Evolutionary conservation across 2,329 filamentous ascomycete genomes (phyloP).

Genomic region (Hypoxylon sp.): DNA sequence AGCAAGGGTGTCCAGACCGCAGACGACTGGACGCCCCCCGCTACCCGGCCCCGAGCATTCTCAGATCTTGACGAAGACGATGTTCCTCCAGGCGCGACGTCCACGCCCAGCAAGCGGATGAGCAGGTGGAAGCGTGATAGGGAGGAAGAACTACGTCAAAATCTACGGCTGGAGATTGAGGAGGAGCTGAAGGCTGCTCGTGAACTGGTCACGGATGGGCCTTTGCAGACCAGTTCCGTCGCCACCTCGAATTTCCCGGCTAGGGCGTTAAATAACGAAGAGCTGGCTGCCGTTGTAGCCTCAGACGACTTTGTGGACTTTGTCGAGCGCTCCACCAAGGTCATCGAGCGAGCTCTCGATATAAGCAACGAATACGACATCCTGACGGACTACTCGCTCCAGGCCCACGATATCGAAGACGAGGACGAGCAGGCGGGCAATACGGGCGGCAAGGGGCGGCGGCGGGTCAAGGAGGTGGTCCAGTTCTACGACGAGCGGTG

Average conservation of each 20-base stretch:
- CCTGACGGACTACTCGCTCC: slow-evolving; percentile 89
- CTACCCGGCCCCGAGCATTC: slow-evolving; percentile 60
- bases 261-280: slow-evolving; percentile 81
- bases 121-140: slow-evolving; percentile 81
- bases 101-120: slow-evolving; percentile 73
- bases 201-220: slow-evolving; percentile 62
- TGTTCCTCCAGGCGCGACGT: slow-evolving; percentile 58
- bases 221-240: slow-evolving; percentile 53
- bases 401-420: slow-evolving; percentile 77
- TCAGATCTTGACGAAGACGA: slow-evolving; percentile 71
- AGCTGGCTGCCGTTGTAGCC: slow-evolving; percentile 87
- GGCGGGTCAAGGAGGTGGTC: slow-evolving; percentile 83
- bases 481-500: slow-evolving; percentile 96
- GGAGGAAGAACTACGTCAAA: slow-evolving; percentile 88
- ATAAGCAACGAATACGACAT: slow-evolving; percentile 86
- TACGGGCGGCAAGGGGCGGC: slow-evolving; percentile 72
- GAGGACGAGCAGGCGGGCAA: slow-evolving; percentile 81
- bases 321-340: slow-evolving; percentile 93
- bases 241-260: slow-evolving; percentile 72
- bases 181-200: slow-evolving; percentile 83
- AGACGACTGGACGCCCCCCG: slow-evolving; percentile 71
- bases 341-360: slow-evolving; percentile 93
- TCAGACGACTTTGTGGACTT: slow-evolving; percentile 96
- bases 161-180: slow-evolving; percentile 87
- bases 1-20: slow-evolving; percentile 96